Base-by-base conservation (phyloP, 768 basidiomycete species). In the Infundibulicybe gibba region DNA sequence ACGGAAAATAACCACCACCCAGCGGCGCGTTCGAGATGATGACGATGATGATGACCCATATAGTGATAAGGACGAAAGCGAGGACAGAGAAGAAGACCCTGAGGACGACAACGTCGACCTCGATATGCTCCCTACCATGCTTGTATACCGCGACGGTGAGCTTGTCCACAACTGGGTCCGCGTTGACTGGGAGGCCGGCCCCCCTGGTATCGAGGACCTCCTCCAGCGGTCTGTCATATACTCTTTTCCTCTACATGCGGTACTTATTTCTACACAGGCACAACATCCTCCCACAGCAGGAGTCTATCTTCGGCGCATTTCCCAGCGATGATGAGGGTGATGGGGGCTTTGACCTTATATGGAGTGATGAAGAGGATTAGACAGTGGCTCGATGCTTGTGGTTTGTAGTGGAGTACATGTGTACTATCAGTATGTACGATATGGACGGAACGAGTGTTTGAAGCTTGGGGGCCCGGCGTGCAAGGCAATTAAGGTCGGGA, bases 131-230 rank as follows among this genome's bases (percentile, higher is more conserved):
- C 88, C 89, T 0, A 90, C 88, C 1, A 61, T 90, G 58, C 74
- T 90, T 11, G 85, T 87, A 3, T 91, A 91, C 55, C 84, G 81
- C 14, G 81, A 79, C 48, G 88, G 90, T 14, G 80, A 89, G 50
- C 77, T 92, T n/a, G 79, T 90, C n/a, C 79, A 89, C 55, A 88
- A 87, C 41, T 92, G 90, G 90, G 85, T 92, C 8, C 74, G 90
- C 19, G 88, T 91, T 3, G 89, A 92, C 61, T 91, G 88, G 90
- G 88, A 89, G 61, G 87, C 85, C 0, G 83, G 81, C 11, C 58
- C 66, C 31, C 75, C 74, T n/a, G 85, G 82, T 19, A 57, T 90
- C 0, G 83, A 87, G 51, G 85, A 87, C 38, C 65, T 87, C 6
- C 69, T 90, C 13, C 70, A 75, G 55, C 79, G 72, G 87, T 88